Conservation (phyloP, 78 protist species). For the Guillardia theta region DNA sequence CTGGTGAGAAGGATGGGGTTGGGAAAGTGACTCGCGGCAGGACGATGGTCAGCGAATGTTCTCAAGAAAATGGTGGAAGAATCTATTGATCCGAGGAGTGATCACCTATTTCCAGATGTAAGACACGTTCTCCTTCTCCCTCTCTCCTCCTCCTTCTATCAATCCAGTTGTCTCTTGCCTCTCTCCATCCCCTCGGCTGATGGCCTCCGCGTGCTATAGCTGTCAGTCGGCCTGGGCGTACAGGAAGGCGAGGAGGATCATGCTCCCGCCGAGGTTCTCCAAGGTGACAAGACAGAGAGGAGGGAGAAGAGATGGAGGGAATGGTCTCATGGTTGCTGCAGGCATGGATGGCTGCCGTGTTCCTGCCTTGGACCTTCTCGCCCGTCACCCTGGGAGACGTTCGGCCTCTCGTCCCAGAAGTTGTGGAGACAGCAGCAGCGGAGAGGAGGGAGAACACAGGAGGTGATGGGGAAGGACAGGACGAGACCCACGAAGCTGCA, state of each 20-base stretch:
- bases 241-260: neutral
- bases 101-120: neutral
- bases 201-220: neutral
- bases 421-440: too few relatives aligned
- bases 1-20: neutral
- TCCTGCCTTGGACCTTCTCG: too few relatives aligned
- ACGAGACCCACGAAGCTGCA: too few relatives aligned
- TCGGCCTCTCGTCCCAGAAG: too few relatives aligned
- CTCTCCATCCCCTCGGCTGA: neutral
- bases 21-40: neutral
- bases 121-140: neutral
- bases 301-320: too few relatives aligned
- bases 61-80: neutral
- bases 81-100: neutral
- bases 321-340: too few relatives aligned
- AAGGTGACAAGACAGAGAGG: too few relatives aligned
- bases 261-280: neutral
- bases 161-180: neutral
- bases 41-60: neutral
- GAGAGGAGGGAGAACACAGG: too few relatives aligned
- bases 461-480: too few relatives aligned
- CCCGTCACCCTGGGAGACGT: too few relatives aligned
- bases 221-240: neutral
- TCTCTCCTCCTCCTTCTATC: neutral
- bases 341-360: too few relatives aligned